These are phyloP conservation scores for Oryza punctata DNA, from an alignment of 176 grass and related monocot genomes.

Conservation along the genomic window DNA sequence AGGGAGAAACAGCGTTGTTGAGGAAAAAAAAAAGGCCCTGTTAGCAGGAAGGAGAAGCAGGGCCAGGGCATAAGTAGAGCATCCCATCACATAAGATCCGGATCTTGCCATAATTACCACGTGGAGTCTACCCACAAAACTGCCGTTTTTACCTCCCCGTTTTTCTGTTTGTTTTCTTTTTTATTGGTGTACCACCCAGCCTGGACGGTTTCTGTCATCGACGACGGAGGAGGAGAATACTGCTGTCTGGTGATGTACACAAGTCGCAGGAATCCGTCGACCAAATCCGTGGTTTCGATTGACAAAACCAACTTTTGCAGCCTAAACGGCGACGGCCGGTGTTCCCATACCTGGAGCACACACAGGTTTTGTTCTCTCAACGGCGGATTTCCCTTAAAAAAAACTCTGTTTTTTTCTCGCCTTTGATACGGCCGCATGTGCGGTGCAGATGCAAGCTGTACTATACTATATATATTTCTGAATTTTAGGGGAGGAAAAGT, in stretches of 20 bases:
- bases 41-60: too few species aligned
- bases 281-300: conserved; percentile 28
- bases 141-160: too few species aligned
- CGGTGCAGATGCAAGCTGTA: neutral
- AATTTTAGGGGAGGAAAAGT: neutral
- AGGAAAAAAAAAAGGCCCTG: too few species aligned
- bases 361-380: conserved; percentile 24
- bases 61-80: neutral
- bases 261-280: neutral
- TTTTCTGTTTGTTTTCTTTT: too few species aligned
- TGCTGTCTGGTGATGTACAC: neutral
- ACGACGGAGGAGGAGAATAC: neutral
- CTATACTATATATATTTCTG: neutral
- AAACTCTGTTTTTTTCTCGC: neutral
- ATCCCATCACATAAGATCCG: neutral
- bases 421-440: neutral
- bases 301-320: neutral
- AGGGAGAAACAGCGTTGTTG: too few species aligned
- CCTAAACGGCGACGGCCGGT: neutral
- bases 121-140: neutral
- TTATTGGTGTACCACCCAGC: neutral
- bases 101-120: neutral
- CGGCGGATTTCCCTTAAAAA: neutral
- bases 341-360: conserved; percentile 40
- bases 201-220: too few species aligned